Percentiles rank a stretch among this genome's conserved stretches.
These are phyloP conservation scores for Fusarium sp. DNA, from an alignment of 2,329 filamentous ascomycete genomes.

Conservation along the genomic window DNA sequence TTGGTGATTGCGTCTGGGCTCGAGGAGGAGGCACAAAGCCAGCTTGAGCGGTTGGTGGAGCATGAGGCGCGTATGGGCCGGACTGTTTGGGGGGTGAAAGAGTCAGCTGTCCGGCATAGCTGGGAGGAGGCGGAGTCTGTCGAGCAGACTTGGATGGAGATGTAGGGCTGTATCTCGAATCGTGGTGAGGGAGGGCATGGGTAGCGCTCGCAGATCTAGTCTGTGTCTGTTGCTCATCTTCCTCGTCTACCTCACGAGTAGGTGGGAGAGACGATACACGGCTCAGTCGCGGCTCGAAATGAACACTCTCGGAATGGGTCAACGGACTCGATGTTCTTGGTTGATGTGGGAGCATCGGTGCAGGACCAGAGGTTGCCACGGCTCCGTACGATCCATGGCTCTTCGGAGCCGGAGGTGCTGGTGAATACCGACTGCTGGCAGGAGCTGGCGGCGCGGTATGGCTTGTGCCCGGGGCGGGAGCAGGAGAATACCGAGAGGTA, in stretches of 20 bases:
- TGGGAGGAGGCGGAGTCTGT: slow-evolving; percentile 66
- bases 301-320: slow-evolving; percentile 74
- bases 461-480: slow-evolving; percentile 57
- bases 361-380: slow-evolving; percentile 55
- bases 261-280: slow-evolving; percentile 72
- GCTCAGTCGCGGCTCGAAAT: slow-evolving; percentile 69
- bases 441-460: slow-evolving; percentile 56
- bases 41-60: slow-evolving; percentile 50
- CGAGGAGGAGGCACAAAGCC: slow-evolving; percentile 70
- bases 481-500: slow-evolving; percentile 74
- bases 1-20: slow-evolving; percentile 75
- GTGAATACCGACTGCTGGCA: slow-evolving; percentile 67
- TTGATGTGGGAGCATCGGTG: slow-evolving; percentile 69
- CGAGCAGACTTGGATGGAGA: slow-evolving; percentile 53
- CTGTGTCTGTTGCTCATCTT: slow-evolving; percentile 57
- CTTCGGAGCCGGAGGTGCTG: slow-evolving; percentile 60
- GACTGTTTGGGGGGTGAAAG: slow-evolving; percentile 71
- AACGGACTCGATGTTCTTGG: slow-evolving; percentile 77
- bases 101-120: slow-evolving; percentile 57
- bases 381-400: slow-evolving; percentile 60
- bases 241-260: slow-evolving; percentile 74
- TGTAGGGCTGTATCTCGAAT: slow-evolving; percentile 58
- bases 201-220: slow-evolving; percentile 48
- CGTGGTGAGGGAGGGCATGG: slow-evolving; percentile 47
- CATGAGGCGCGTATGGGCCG: slow-evolving; percentile 65